Percentiles rank a stretch among this genome's conserved stretches.
Evolutionary conservation across 352 stramenopile species (phyloP).

Genomic region (Phytophthora melonis): DNA sequence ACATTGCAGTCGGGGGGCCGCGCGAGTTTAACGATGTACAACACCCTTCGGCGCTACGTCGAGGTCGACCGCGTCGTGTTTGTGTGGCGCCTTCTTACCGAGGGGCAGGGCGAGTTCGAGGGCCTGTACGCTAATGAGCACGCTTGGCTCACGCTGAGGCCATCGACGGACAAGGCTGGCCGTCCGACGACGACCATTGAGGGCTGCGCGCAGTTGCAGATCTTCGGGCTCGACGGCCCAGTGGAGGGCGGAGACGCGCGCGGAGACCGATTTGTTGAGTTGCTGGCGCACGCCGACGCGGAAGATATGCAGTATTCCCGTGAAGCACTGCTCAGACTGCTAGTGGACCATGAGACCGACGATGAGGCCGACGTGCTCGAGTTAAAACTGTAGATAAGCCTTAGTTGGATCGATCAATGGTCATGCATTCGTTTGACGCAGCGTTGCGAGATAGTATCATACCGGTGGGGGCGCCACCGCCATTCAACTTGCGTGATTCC

Average conservation of each 20-base stretch:
- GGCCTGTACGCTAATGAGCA: conserved; percentile 56
- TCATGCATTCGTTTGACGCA: not conserved
- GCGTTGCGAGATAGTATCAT: conserved; percentile 5
- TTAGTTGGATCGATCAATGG: not conserved
- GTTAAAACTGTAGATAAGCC: conserved; percentile 10
- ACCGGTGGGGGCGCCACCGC: too few species aligned
- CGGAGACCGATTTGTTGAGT: conserved; percentile 9
- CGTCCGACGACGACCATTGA: conserved; percentile 1
- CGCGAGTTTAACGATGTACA: conserved; percentile 9
- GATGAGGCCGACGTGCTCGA: conserved; percentile 6
- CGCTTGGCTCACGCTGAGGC: conserved; percentile 41
- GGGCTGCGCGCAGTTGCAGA: conserved; percentile 8
- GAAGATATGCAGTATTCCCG: conserved; percentile 4
- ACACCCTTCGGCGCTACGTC: conserved; percentile 47
- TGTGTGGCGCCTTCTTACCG: conserved; percentile 51
- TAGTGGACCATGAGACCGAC: not conserved
- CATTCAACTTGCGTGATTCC: too few species aligned
- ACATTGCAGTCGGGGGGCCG: too few species aligned
- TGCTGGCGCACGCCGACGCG: conserved; percentile 6
- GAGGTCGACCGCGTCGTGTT: conserved; percentile 55
- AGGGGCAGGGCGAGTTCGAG: conserved; percentile 42
- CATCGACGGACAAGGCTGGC: not conserved
- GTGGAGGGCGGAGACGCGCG: not conserved
- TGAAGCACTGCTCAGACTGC: not conserved
- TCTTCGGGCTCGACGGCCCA: conserved; percentile 3